Conservation (phyloP, 176 grass and related monocot species). For the Triticum urartu region DNA sequence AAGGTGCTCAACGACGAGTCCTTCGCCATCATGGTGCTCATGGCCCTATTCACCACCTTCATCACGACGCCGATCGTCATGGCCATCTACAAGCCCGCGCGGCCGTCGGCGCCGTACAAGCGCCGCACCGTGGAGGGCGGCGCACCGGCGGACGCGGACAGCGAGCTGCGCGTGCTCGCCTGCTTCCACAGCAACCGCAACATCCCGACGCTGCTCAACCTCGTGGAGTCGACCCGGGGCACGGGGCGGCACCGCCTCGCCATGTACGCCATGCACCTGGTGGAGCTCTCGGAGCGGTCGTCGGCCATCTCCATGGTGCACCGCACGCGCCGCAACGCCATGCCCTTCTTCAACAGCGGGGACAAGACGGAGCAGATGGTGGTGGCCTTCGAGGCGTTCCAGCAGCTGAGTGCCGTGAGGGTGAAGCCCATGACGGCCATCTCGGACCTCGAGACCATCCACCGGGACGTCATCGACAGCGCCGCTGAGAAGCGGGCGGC, state of each 20-base stretch:
- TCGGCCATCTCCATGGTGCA: conserved; percentile 78
- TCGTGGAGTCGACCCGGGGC: conserved; percentile 70
- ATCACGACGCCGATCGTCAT: conserved; percentile 72
- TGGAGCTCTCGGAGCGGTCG: conserved; percentile 74
- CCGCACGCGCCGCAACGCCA: conserved; percentile 48
- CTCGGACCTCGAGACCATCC: conserved; percentile 67
- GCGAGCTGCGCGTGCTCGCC: conserved; percentile 68
- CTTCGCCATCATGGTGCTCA: conserved; percentile 76
- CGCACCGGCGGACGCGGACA: not conserved
- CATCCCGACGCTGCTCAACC: conserved; percentile 69
- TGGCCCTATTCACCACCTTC: conserved; percentile 86
- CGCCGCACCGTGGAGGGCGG: conserved; percentile 49
- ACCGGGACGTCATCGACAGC: conserved; percentile 68
- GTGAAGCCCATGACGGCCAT: conserved; percentile 77
- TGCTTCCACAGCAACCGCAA: conserved; percentile 72
- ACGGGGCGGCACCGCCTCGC: conserved; percentile 31
- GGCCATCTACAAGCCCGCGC: conserved; percentile 76
- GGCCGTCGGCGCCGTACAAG: conserved; percentile 54
- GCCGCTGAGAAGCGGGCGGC: conserved; percentile 49
- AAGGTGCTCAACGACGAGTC: conserved; percentile 80
- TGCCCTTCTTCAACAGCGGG: conserved; percentile 60
- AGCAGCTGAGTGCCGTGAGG: conserved; percentile 62
- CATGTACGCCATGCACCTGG: conserved; percentile 79
- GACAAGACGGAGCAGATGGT: conserved; percentile 42
- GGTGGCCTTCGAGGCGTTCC: conserved; percentile 83